Percentiles rank a stretch among this genome's conserved stretches.
phyloP scores from a whole-genome alignment of 2,329 filamentous ascomycete species.

The Ploettnerulaceae sp. region DNA sequence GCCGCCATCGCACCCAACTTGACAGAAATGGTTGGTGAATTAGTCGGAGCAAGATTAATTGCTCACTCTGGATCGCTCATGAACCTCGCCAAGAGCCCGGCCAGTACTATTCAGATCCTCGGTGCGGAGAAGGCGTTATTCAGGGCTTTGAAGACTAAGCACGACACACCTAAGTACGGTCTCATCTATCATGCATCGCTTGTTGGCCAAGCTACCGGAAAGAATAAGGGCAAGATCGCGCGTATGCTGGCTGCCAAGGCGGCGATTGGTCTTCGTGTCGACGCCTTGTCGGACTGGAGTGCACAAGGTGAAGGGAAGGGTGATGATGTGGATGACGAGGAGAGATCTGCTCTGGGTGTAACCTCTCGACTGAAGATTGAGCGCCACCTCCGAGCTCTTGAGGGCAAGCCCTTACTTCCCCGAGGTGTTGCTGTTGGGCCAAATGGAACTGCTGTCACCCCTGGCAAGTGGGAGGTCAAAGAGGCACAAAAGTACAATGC shows the following conservation, averaged over 20 bases:
- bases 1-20: constrained; percentile 94
- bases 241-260: constrained; percentile 94
- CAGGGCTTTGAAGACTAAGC: constrained; percentile 97
- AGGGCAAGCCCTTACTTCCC: constrained; percentile 83
- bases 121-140: constrained; percentile 99
- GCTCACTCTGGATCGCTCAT: constrained; percentile 91
- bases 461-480: constrained; percentile 85
- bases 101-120: constrained; percentile 94
- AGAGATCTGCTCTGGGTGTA: constrained; percentile 76
- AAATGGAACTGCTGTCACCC: constrained; percentile 55
- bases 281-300: constrained; percentile 77
- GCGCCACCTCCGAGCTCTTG: constrained; percentile 69
- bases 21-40: constrained; percentile 85
- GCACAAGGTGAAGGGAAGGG: constrained; percentile 60
- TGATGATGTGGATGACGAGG: constrained; percentile 73
- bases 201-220: constrained; percentile 93
- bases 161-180: constrained; percentile 98
- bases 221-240: constrained; percentile 99
- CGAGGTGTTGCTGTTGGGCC: constrained; percentile 71
- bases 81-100: constrained; percentile 90
- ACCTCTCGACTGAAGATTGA: constrained; percentile 68
- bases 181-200: constrained; percentile 88
- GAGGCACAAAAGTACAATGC: constrained; percentile 91
- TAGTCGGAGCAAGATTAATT: constrained; percentile 91
- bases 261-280: constrained; percentile 86